A percentile compares a stretch with the other conserved stretches of the same genome.
These are phyloP conservation scores for Phytopythium sindhum DNA, from an alignment of 352 stramenopile genomes.

Conservation along the genomic window DNA sequence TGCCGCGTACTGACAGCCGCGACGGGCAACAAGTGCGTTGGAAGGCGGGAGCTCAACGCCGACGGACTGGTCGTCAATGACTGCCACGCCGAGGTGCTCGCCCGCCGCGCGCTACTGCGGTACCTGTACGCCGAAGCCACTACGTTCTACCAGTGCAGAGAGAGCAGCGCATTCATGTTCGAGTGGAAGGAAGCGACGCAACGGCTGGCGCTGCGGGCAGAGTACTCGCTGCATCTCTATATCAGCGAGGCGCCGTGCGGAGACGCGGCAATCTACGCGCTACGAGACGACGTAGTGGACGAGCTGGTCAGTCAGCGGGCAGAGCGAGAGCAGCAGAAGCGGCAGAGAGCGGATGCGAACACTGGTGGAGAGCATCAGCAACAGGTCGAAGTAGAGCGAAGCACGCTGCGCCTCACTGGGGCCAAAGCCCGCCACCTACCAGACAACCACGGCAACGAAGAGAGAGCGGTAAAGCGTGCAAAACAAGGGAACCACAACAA, in stretches of 20 bases:
- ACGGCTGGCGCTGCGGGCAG: conserved; percentile 45
- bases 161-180: conserved; percentile 41
- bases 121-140: conserved; percentile 85
- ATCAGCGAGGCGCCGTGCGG: conserved; percentile 92
- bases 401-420: conserved; percentile 53
- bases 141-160: conserved; percentile 12
- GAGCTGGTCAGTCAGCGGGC: conserved; percentile 45
- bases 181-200: conserved; percentile 19
- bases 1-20: conserved; percentile 49
- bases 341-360: background rate
- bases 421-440: conserved; percentile 27
- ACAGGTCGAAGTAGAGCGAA: background rate
- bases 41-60: conserved; percentile 49
- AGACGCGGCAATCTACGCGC: conserved; percentile 91
- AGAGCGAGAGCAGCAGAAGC: conserved; percentile 11
- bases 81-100: conserved; percentile 91
- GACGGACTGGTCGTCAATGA: conserved; percentile 89
- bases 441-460: background rate
- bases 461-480: conserved; percentile 11
- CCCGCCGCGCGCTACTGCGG: conserved; percentile 76
- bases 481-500: background rate
- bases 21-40: conserved; percentile 84
- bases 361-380: background rate
- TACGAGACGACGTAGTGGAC: conserved; percentile 71
- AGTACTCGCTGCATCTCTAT: conserved; percentile 87